phyloP scores from a whole-genome alignment of 176 grass and related monocot genomes.

The Puya raimondii region DNA sequence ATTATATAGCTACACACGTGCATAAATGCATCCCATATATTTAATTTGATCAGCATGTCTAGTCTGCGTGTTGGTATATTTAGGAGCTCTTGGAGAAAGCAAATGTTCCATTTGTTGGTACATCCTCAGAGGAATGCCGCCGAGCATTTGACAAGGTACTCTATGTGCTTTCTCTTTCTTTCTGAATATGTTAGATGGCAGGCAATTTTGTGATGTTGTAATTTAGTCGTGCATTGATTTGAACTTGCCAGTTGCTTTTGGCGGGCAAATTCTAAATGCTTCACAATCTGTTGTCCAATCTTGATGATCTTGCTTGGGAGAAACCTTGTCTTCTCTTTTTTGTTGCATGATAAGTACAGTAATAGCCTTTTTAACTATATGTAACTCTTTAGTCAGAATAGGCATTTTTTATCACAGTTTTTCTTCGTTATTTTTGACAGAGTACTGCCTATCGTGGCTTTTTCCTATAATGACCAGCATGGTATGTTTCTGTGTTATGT shows the following conservation, averaged over 20 bases:
- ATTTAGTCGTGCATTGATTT: not conserved
- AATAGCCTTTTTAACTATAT: no score
- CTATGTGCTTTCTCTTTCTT: not conserved
- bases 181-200: not conserved
- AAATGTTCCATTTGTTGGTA: conserved; percentile 80
- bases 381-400: no score
- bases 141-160: conserved; percentile 83
- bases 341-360: no score
- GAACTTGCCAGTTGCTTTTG: not conserved
- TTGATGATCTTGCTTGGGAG: no score
- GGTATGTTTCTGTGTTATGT: no score
- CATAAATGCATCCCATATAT: not conserved
- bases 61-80: conserved; percentile 11
- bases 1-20: not conserved
- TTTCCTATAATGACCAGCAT: no score
- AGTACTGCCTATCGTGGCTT: no score
- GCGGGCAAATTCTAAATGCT: no score
- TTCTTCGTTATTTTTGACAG: no score
- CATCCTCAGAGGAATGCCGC: conserved; percentile 40
- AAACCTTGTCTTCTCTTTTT: no score
- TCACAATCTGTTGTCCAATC: no score
- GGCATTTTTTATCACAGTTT: no score
- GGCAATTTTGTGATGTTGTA: not conserved
- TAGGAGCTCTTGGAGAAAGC: conserved; percentile 82
- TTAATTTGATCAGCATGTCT: conserved; percentile 4